Evolutionary conservation across 148 eudicot genomes (phyloP).

Genomic region (Cornus kousa): DNA sequence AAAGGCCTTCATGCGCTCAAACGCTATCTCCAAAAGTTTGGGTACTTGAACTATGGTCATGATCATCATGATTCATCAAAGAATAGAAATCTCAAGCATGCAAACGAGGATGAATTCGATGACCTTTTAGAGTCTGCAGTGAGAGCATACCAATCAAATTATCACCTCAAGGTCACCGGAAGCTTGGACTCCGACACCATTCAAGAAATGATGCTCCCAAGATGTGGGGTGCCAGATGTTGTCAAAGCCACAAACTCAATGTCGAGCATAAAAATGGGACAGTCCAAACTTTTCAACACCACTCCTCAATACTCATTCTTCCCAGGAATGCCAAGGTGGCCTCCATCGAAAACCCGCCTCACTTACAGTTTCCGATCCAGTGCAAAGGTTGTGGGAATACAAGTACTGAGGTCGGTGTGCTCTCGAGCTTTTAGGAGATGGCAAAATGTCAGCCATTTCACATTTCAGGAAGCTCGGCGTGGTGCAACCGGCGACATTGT

Average conservation of each 20-base stretch:
- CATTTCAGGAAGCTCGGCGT: neutral
- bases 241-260: neutral
- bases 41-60: neutral
- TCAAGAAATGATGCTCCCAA: neutral
- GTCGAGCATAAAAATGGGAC: neutral
- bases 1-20: neutral
- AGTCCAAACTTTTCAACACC: neutral
- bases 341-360: neutral
- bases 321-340: neutral
- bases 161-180: neutral
- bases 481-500: neutral
- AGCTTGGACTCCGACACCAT: neutral
- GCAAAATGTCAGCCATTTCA: neutral
- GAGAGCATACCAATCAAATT: neutral
- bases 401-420: neutral
- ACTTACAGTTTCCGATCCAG: neutral
- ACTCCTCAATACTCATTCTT: neutral
- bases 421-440: slow-evolving; percentile 4
- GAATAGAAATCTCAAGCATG: neutral
- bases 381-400: neutral
- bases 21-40: neutral
- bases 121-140: neutral
- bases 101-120: too few relatives aligned
- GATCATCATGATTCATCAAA: too few relatives aligned
- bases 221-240: neutral